A percentile compares a stretch with the other conserved stretches of the same genome.
Evolutionary conservation across 2,329 filamentous ascomycete species (phyloP).

Genomic region (Tolypocladium ophioglossoides): DNA sequence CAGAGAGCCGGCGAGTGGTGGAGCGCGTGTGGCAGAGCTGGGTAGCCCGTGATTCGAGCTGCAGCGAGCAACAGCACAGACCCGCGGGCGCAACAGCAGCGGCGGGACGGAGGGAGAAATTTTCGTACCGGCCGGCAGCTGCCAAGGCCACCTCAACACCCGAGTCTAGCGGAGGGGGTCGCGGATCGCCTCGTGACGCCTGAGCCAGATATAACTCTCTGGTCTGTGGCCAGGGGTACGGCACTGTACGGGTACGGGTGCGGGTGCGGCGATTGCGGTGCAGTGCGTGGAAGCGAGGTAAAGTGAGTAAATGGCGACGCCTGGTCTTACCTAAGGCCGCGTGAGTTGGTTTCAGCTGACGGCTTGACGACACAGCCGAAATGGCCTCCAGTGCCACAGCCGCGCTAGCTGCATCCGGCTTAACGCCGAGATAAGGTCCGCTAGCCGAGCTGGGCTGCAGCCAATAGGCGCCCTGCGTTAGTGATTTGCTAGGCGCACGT

Average conservation of each 20-base stretch:
- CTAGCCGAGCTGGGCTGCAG: background rate
- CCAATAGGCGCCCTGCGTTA: background rate
- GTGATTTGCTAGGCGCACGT: background rate
- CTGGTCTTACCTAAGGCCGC: conserved; percentile 21
- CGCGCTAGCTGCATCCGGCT: background rate
- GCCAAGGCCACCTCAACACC: conserved; percentile 6
- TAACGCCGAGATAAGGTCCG: background rate
- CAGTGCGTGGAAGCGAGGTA: conserved; percentile 10
- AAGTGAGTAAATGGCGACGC: conserved; percentile 12
- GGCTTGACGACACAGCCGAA: background rate
- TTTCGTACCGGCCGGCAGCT: conserved; percentile 17
- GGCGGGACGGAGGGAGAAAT: conserved; percentile 15
- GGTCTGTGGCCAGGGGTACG: conserved; percentile 5
- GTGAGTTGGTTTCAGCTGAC: background rate
- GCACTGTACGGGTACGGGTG: background rate
- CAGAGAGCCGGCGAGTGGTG: background rate
- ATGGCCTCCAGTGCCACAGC: background rate
- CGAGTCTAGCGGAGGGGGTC: conserved; percentile 3
- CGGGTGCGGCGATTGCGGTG: conserved; percentile 4
- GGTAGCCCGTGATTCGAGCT: background rate
- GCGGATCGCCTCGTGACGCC: conserved; percentile 4
- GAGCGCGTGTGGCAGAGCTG: background rate
- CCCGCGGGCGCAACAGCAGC: background rate
- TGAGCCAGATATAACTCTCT: conserved; percentile 4
- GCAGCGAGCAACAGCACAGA: background rate